phyloP scores from a whole-genome alignment of 768 basidiomycete genomes.

The Mycena galopus region DNA sequence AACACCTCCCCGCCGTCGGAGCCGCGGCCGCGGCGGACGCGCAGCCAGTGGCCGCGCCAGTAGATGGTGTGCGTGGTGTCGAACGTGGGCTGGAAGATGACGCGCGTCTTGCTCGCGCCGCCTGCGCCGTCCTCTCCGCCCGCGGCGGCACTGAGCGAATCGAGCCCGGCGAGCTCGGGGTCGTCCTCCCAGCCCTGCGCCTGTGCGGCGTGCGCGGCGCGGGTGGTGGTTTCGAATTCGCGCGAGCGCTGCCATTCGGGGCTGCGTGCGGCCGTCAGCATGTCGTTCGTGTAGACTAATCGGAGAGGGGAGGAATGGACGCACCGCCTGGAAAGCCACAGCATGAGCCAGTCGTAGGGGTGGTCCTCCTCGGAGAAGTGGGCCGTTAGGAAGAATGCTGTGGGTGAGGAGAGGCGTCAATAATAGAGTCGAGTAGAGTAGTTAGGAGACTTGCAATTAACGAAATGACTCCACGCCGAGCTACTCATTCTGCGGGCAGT shows the following conservation, averaged over 20 bases:
- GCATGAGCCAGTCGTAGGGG: slow-evolving; percentile 93
- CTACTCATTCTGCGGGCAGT: slow-evolving; percentile 86
- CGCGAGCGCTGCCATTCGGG: slow-evolving; percentile 91
- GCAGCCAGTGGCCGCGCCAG: slow-evolving; percentile 87
- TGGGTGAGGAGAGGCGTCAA: slow-evolving; percentile 12
- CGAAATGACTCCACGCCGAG: slow-evolving; percentile 81
- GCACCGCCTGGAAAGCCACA: slow-evolving; percentile 84
- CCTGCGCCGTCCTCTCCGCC: slow-evolving; percentile 22
- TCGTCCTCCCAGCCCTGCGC: slow-evolving; percentile 61
- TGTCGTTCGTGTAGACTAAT: not conserved
- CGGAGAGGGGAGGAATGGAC: not conserved
- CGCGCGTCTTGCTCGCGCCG: slow-evolving; percentile 77
- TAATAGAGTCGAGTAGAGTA: not conserved
- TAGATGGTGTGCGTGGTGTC: slow-evolving; percentile 93
- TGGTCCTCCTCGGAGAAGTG: slow-evolving; percentile 93
- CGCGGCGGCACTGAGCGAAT: not conserved
- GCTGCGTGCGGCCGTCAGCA: not conserved
- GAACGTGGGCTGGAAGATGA: slow-evolving; percentile 89
- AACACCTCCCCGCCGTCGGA: slow-evolving; percentile 79
- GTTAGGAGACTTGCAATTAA: slow-evolving; percentile 59
- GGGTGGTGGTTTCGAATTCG: slow-evolving; percentile 90
- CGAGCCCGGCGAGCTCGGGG: slow-evolving; percentile 32
- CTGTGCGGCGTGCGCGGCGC: slow-evolving; percentile 74
- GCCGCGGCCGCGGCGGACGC: slow-evolving; percentile 64
- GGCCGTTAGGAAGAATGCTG: slow-evolving; percentile 90